phyloP scores from a whole-genome alignment of 1,284 basidiomycete species.

The Coniophora puteana region DNA sequence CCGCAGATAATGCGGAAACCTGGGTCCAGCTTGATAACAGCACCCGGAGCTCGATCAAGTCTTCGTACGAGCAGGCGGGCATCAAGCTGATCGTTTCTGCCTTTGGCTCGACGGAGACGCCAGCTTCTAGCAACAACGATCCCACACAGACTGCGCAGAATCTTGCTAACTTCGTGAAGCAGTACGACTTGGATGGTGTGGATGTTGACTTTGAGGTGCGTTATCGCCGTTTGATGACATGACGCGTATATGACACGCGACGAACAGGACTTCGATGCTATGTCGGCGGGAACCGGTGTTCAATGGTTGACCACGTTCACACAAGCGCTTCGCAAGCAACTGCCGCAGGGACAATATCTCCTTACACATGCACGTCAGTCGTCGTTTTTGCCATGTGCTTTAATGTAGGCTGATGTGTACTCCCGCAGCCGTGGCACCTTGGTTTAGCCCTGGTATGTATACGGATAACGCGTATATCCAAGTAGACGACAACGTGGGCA shows the following conservation, averaged over 20 bases:
- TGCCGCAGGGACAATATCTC: conserved; percentile 35
- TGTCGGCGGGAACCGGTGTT: conserved; percentile 34
- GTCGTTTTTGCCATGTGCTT: too few species aligned
- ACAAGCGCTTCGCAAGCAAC: conserved; percentile 28
- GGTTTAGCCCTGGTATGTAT: too few species aligned
- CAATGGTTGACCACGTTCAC: conserved; percentile 44
- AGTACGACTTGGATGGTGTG: conserved; percentile 50
- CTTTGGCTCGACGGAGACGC: conserved; percentile 45
- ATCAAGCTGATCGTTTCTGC: conserved; percentile 54
- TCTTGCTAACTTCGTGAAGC: conserved; percentile 46
- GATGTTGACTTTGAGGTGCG: conserved; percentile 55
- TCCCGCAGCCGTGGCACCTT: too few species aligned
- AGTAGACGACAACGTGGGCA: not conserved
- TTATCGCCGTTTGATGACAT: not conserved
- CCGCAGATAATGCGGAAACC: conserved; percentile 45
- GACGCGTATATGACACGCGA: not conserved
- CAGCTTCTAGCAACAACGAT: conserved; percentile 40
- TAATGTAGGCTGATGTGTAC: too few species aligned
- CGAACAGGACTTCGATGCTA: conserved; percentile 43
- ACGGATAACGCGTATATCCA: too few species aligned
- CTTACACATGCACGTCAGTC: conserved; percentile 36
- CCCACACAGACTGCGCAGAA: conserved; percentile 38
- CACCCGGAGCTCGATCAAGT: conserved; percentile 39
- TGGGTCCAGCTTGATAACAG: conserved; percentile 37
- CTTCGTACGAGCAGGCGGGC: conserved; percentile 50